Conservation (phyloP, 2,329 filamentous ascomycete species). For the Colletotrichum tamarilloi region DNA sequence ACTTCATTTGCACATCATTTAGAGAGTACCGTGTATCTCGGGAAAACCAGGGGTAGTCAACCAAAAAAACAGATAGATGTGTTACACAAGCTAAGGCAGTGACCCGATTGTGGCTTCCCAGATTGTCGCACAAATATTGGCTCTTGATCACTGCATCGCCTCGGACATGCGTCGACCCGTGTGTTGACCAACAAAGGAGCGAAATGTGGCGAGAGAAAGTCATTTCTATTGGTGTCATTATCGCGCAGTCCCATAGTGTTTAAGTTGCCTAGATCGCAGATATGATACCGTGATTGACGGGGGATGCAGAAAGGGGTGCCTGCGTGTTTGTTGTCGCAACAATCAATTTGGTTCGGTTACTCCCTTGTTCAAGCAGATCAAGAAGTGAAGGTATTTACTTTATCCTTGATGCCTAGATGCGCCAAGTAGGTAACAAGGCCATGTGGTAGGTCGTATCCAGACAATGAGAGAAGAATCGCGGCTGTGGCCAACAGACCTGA, state of each 20-base stretch:
- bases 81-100: conserved; percentile 3
- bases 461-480: background rate
- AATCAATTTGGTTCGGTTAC: background rate
- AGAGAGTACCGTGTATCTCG: background rate
- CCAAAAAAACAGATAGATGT: background rate
- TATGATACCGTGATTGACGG: background rate
- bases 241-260: background rate
- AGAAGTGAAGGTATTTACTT: background rate
- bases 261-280: background rate
- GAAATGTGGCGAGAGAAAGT: background rate
- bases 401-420: background rate
- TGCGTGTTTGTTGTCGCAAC: background rate
- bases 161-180: background rate
- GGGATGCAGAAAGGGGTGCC: background rate
- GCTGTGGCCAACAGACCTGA: background rate
- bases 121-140: background rate
- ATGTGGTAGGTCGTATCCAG: background rate
- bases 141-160: background rate
- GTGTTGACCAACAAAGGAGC: background rate
- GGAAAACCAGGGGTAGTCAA: background rate
- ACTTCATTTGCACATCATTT: background rate
- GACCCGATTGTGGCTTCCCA: conserved; percentile 8
- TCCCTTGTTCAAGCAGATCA: background rate
- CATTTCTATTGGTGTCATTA: background rate
- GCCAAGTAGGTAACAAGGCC: background rate